phyloP scores from a whole-genome alignment of 495 filamentous ascomycete species.

The Podospora pseudopauciseta region DNA sequence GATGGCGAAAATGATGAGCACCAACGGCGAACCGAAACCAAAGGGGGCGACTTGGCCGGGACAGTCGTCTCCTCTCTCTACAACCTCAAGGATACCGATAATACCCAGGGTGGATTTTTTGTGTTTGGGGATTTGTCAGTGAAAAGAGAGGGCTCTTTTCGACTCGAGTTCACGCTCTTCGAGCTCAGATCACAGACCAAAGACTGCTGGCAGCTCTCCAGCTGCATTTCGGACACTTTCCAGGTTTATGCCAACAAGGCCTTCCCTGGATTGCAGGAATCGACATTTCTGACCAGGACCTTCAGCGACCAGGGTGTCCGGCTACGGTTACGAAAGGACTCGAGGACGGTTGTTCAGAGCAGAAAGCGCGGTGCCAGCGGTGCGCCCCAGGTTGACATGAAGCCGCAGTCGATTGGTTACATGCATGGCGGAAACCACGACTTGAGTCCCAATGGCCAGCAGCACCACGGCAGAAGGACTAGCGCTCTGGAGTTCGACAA shows the following conservation, averaged over 20 bases:
- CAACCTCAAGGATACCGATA: slow-evolving; percentile 85
- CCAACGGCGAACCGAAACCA: slow-evolving; percentile 29
- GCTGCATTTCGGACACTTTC: slow-evolving; percentile 70
- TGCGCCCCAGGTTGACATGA: slow-evolving; percentile 19
- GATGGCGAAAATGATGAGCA: slow-evolving; percentile 50
- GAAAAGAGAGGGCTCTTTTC: slow-evolving; percentile 71
- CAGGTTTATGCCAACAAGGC: slow-evolving; percentile 71
- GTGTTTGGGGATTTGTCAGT: slow-evolving; percentile 94
- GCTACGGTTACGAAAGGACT: slow-evolving; percentile 82
- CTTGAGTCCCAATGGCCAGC: slow-evolving; percentile 26
- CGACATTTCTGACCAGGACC: slow-evolving; percentile 83
- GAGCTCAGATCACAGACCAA: slow-evolving; percentile 73
- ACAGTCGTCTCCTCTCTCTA: slow-evolving; percentile 89
- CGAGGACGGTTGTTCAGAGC: slow-evolving; percentile 38
- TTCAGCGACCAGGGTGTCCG: slow-evolving; percentile 96
- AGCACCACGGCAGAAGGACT: slow-evolving; percentile 20
- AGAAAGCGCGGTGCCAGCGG: slow-evolving; percentile 38
- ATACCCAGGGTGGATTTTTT: slow-evolving; percentile 92
- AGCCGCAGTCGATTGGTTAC: slow-evolving; percentile 14
- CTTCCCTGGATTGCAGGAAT: slow-evolving; percentile 85
- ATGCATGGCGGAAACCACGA: slow-evolving; percentile 22
- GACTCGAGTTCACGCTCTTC: slow-evolving; percentile 81
- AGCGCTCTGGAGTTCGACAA: slow-evolving; percentile 22
- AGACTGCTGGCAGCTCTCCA: slow-evolving; percentile 55
- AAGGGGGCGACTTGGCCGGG: slow-evolving; percentile 60